These are phyloP conservation scores for Xylaria sp. DNA, from an alignment of 2,329 filamentous ascomycete genomes.

Conservation along the genomic window DNA sequence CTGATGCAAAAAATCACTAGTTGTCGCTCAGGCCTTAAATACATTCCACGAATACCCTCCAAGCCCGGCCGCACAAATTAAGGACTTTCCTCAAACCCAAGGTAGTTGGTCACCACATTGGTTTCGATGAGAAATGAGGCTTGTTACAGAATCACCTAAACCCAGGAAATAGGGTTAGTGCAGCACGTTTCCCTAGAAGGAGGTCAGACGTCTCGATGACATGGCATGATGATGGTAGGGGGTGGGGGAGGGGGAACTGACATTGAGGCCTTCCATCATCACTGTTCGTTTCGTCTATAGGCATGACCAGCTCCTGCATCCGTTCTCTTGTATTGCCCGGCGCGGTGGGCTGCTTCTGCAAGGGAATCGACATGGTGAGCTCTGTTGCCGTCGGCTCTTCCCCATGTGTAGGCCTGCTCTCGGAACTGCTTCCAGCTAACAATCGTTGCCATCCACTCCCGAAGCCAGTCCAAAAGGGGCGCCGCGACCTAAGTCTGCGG, in stretches of 20 bases:
- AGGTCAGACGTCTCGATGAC: conserved; percentile 36
- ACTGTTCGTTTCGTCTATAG: conserved; percentile 48
- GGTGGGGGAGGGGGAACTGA: too few species aligned
- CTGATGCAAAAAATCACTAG: conserved; percentile 38
- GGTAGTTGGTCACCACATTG: background rate
- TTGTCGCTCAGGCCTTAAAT: conserved; percentile 21
- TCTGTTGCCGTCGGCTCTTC: conserved; percentile 36
- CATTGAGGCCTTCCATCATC: conserved; percentile 50
- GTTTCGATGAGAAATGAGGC: background rate
- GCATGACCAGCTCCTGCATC: conserved; percentile 47
- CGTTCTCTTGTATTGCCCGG: conserved; percentile 40
- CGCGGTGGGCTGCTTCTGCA: conserved; percentile 40
- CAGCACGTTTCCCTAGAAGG: conserved; percentile 55
- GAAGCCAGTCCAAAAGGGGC: conserved; percentile 54
- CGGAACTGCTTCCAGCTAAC: conserved; percentile 40
- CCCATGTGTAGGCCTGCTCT: conserved; percentile 40
- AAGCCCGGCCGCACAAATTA: conserved; percentile 28
- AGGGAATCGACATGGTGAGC: conserved; percentile 38
- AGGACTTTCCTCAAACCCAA: conserved; percentile 15
- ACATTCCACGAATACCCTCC: conserved; percentile 9
- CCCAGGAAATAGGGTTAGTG: conserved; percentile 58
- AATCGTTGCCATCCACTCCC: conserved; percentile 44
- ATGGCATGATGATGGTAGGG: background rate
- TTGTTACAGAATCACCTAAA: conserved; percentile 31
- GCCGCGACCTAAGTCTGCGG: conserved; percentile 67